Base-by-base conservation (phyloP, 345 rosid species). In the Aquilaria malaccensis region DNA sequence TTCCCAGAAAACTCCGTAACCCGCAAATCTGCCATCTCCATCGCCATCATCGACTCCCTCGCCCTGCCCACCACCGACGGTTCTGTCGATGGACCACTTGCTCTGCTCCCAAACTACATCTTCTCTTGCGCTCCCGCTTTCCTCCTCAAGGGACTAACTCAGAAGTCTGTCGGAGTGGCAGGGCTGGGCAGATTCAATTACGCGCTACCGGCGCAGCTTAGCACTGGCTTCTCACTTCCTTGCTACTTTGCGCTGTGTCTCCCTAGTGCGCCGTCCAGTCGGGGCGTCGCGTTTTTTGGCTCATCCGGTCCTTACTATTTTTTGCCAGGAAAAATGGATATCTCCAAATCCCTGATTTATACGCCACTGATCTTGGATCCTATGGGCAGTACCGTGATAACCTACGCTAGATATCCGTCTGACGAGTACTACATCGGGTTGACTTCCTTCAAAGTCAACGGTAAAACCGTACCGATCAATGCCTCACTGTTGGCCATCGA, bases 361-460 rank as follows among this genome's bases (percentile, higher is more conserved):
- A 85, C 97, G 0, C 85, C 91, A 0, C 55, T 91, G 0, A 61
- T 77, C 22, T 4, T 59, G 55, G 67, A 64, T 47, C 73, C 71
- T 1, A 59, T 49, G 0, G 75, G 76, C 29, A 60, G 55, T 51
- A 67, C 73, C 0, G 65, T 77, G 11, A 33, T 74, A 66, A 57
- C 76, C 37, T 61, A 67, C 55, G 13, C 55, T 2, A 60, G 49
- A 1, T 45, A 59, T 30, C 73, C 76, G 41, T 74, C 81, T 0
- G 76, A 65, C 22, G 97, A 90, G 48, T 90, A 87, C 59, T 87
- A 82, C 78, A 82, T 85, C 7, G 77, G 74, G 10, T 85, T 85
- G 3, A 87, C 58, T 6, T 73, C 79, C 1, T 71, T 90, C 63
- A 67, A 51, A 2, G 65, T 90, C 45, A 33, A 10, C 12, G 79